Conservation (phyloP, 495 filamentous ascomycete species). For the Echria macrotheca region DNA sequence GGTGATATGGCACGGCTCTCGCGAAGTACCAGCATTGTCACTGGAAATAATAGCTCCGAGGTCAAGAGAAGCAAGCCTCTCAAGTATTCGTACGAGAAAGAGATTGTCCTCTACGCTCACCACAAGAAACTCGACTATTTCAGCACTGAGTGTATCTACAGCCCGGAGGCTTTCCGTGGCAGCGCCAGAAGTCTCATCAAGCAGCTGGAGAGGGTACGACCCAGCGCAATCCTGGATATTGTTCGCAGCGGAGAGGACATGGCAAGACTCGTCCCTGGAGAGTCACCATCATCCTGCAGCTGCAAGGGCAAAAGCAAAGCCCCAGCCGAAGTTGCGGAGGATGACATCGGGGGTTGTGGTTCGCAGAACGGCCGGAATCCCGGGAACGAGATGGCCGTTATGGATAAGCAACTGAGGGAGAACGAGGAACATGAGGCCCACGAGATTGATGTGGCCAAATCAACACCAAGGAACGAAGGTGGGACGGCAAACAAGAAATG, state of each 20-base stretch:
- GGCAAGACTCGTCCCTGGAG: constrained; percentile 73
- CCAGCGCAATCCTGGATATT: constrained; percentile 90
- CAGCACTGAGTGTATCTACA: constrained; percentile 96
- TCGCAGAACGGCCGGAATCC: constrained; percentile 62
- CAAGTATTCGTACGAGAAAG: constrained; percentile 98
- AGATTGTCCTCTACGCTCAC: constrained; percentile 95
- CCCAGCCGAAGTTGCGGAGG: constrained; percentile 46
- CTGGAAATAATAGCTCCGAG: constrained; percentile 63
- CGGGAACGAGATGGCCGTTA: constrained; percentile 85
- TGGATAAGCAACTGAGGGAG: constrained; percentile 72
- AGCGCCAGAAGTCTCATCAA: constrained; percentile 90
- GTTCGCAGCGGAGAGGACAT: constrained; percentile 95
- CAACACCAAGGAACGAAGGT: constrained; percentile 19
- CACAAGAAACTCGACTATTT: constrained; percentile 97
- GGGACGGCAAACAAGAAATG: constrained; percentile 8
- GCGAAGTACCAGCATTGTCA: constrained; percentile 88
- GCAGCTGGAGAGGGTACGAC: constrained; percentile 84
- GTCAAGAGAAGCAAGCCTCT: constrained; percentile 92
- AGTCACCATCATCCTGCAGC: constrained; percentile 30
- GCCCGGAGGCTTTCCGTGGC: constrained; percentile 94
- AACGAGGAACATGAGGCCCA: constrained; percentile 59
- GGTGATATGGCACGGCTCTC: constrained; percentile 85
- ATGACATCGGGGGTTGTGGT: constrained; percentile 67
- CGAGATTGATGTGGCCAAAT: constrained; percentile 66
- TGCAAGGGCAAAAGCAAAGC: constrained; percentile 37